Evolutionary conservation across 1,284 basidiomycete genomes (phyloP).

Genomic region (Tylopilus sp.): DNA sequence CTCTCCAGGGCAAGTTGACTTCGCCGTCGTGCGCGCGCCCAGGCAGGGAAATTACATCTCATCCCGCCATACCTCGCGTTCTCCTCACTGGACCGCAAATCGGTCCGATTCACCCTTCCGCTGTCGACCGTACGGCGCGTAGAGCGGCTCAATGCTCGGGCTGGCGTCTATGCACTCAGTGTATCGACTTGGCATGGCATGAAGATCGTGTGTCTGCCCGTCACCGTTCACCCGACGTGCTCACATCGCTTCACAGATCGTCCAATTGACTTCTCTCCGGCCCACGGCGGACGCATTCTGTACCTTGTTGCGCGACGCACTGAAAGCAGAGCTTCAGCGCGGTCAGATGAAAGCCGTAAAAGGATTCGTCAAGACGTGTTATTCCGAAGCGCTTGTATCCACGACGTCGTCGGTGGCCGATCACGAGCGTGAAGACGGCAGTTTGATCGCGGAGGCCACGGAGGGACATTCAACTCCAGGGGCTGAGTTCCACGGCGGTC

Average conservation of each 20-base stretch:
- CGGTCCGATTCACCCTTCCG: conserved; percentile 87
- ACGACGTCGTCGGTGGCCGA: conserved; percentile 50
- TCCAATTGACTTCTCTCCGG: conserved; percentile 93
- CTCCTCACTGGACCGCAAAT: conserved; percentile 86
- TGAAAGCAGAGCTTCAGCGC: conserved; percentile 82
- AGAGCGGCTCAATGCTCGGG: conserved; percentile 87
- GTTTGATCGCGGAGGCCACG: conserved; percentile 52
- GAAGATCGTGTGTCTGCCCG: conserved; percentile 72
- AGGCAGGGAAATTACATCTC: conserved; percentile 90
- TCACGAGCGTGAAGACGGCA: conserved; percentile 63
- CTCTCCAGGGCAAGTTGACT: not conserved
- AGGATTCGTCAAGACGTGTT: conserved; percentile 86
- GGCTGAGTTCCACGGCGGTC: conserved; percentile 73
- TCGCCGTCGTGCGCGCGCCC: not conserved
- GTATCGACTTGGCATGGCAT: conserved; percentile 93
- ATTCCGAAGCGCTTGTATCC: conserved; percentile 86
- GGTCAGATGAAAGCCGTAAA: conserved; percentile 94
- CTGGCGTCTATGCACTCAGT: conserved; percentile 92
- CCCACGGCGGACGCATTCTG: conserved; percentile 96
- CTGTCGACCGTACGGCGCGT: conserved; percentile 91
- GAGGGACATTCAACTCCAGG: conserved; percentile 46
- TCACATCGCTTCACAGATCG: conserved; percentile 53
- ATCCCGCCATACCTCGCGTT: conserved; percentile 91
- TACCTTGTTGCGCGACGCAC: conserved; percentile 78
- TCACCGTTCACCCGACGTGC: not conserved